Conservation (phyloP, 2,329 filamentous ascomycete genomes). For the Xylariaceae sp. region DNA sequence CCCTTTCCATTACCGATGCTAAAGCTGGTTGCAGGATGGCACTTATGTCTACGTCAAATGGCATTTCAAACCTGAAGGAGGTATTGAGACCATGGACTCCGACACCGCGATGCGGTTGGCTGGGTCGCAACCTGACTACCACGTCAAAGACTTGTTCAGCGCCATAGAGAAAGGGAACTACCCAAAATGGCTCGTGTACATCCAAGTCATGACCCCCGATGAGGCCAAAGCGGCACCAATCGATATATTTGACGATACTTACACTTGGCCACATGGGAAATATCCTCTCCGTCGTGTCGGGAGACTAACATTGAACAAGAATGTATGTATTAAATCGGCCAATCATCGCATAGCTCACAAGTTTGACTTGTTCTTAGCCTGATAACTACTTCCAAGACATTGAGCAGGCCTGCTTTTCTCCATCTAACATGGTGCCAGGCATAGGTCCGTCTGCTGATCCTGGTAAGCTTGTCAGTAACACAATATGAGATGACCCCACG, state of each 20-base stretch:
- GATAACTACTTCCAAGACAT: slow-evolving; percentile 67
- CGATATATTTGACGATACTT: slow-evolving; percentile 66
- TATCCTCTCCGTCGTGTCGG: slow-evolving; percentile 60
- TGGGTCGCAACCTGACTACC: slow-evolving; percentile 47
- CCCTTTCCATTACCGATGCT: no score
- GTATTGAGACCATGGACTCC: slow-evolving; percentile 55
- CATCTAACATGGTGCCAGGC: slow-evolving; percentile 62
- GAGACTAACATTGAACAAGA: slow-evolving; percentile 60
- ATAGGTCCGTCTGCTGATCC: slow-evolving; percentile 66
- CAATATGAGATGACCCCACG: no score
- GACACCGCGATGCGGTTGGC: slow-evolving; percentile 54
- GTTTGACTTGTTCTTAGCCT: no score
- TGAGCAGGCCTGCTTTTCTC: slow-evolving; percentile 66
- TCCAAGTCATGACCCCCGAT: slow-evolving; percentile 58
- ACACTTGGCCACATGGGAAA: slow-evolving; percentile 62
- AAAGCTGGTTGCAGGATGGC: no score
- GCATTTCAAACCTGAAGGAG: slow-evolving; percentile 60
- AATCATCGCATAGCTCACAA: no score
- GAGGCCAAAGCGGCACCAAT: slow-evolving; percentile 43
- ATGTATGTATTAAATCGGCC: no score
- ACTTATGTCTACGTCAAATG: no score
- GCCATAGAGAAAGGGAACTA: slow-evolving; percentile 57
- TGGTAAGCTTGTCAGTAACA: no score
- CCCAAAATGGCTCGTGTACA: slow-evolving; percentile 61
- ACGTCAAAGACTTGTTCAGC: slow-evolving; percentile 60